A percentile compares a stretch with the other conserved stretches of the same genome.
Conservation (phyloP, 1,284 basidiomycete genomes). For the Thecaphora frezii region DNA sequence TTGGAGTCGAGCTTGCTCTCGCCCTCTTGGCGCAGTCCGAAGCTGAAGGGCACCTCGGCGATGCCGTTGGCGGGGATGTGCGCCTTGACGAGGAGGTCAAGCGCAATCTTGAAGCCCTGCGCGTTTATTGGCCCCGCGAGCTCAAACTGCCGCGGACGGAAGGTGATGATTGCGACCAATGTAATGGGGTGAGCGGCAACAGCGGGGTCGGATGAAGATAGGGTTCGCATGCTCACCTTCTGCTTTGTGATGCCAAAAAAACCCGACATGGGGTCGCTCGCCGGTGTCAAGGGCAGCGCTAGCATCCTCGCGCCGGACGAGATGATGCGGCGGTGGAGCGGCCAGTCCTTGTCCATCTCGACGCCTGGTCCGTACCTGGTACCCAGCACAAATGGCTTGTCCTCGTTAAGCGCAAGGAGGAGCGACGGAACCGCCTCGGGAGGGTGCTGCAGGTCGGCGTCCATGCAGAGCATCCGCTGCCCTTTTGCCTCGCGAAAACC, state of each 20-base stretch:
- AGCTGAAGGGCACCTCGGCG: constrained; percentile 33
- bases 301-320: constrained; percentile 62
- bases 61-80: constrained; percentile 19
- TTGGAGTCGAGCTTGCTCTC: constrained; percentile 35
- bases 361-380: constrained; percentile 63
- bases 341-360: constrained; percentile 63
- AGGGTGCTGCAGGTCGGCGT: constrained; percentile 63
- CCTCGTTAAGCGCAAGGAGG: constrained; percentile 58
- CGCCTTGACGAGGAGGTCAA: constrained; percentile 34
- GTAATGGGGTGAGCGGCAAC: background rate
- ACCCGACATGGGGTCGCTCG: constrained; percentile 63
- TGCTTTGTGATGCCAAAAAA: constrained; percentile 63
- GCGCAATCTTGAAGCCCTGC: constrained; percentile 36
- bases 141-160: constrained; percentile 3
- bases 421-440: constrained; percentile 62
- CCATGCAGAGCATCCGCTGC: constrained; percentile 63
- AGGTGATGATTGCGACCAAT: background rate
- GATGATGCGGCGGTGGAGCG: constrained; percentile 62
- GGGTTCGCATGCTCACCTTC: background rate
- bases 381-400: constrained; percentile 61
- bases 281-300: constrained; percentile 61
- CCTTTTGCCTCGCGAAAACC: constrained; percentile 62
- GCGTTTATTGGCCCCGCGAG: constrained; percentile 30
- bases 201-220: background rate
- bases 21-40: constrained; percentile 28